Evolutionary conservation across 225 moss, liverwort and hornwort genomes (phyloP), one percentile per base, ranked within the genome.

Genomic region (Pseudoscleropodium purum): DNA sequence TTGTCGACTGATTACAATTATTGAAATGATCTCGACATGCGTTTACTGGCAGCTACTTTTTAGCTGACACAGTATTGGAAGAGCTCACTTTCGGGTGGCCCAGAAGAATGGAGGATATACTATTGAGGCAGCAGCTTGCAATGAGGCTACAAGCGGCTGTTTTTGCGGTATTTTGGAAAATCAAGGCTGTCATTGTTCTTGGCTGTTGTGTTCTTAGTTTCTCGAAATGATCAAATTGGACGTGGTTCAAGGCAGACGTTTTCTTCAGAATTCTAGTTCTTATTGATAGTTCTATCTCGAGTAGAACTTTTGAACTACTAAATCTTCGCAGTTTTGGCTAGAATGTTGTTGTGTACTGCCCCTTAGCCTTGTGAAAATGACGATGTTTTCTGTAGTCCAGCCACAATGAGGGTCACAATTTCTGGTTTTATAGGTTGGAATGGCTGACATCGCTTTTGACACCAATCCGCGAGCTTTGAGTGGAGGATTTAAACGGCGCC

Each of bases 41-140:
- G 54, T 90, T 64, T 85, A 9, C 79, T 93, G 89, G 90, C 96
- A 99, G 99, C 87, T 99, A 96, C 92, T 97, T 99, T 85, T 39
- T 99, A 90, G 94, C 97, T 25, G 97, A 99, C 86, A 92, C 97
- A 61, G 93, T 99, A 51, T 87, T 96, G 92, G 99, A 99, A 90
- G 99, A 99, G 93, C 99, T 99, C 90, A 91, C 97, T 77, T 99
- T 99, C 86, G 99, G 99, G 86, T 97, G 95, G 94, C 93, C 99
- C 34, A 88, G 95, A 90, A 95, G 95, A 89, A 94, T 94, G 85
- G 95, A 95, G 89, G 97, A 99, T 84, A 80, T 93, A 64, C 79
- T 92, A 81, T 65, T 96, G 90, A 94, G 96, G 86, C 96, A 97
- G 86, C 92, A 92, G 83, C 93, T 97, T 92, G 94, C 96, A 54